Conservation (phyloP, 1,139 yeast species). For the Candida tropicalis region DNA sequence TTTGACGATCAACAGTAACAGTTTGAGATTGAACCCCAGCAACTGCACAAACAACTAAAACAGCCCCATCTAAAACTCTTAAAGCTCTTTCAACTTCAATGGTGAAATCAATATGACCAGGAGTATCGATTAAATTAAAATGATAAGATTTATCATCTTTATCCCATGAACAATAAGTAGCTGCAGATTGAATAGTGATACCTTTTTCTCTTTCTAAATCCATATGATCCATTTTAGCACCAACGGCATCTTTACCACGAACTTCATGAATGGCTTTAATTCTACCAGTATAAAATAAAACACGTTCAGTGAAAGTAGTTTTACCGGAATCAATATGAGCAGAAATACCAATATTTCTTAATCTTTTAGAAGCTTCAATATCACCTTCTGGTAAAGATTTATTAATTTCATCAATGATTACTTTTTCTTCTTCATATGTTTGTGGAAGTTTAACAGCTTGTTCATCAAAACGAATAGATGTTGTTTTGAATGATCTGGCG, state of each 20-base stretch:
- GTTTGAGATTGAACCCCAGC: constrained; percentile 98
- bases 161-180: constrained; percentile 97
- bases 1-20: constrained; percentile 97
- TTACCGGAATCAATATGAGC: constrained; percentile 90
- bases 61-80: constrained; percentile 97
- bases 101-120: constrained; percentile 98
- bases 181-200: constrained; percentile 97
- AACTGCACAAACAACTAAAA: constrained; percentile 96
- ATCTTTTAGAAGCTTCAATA: constrained; percentile 48
- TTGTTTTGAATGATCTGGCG: constrained; percentile 13
- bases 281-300: constrained; percentile 92
- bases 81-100: constrained; percentile 98
- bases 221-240: constrained; percentile 94
- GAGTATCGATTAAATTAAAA: constrained; percentile 94
- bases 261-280: constrained; percentile 98
- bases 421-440: constrained; percentile 74
- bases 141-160: constrained; percentile 71
- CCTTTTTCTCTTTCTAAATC: constrained; percentile 97
- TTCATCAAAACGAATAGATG: constrained; percentile 17
- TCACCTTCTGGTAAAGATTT: constrained; percentile 60
- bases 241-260: constrained; percentile 95
- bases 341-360: constrained; percentile 95
- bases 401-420: constrained; percentile 61
- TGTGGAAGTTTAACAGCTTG: constrained; percentile 18
- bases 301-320: constrained; percentile 95